Base-by-base conservation (phyloP, 1,284 basidiomycete genomes). In the Coniophora puteana region DNA sequence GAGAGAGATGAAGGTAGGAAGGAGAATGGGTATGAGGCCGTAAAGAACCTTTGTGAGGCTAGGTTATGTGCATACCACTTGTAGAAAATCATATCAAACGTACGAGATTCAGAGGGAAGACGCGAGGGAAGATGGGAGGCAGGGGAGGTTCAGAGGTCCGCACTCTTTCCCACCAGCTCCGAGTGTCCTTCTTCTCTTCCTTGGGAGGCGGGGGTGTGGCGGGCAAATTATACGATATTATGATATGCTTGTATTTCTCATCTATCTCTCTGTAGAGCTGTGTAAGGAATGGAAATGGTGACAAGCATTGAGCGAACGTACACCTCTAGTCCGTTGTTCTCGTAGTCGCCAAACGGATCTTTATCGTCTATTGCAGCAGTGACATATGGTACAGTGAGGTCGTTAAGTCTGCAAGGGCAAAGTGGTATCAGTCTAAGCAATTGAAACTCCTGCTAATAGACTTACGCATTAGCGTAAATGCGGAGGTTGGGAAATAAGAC, bases 381-480 rank as follows among this genome's bases (percentile, higher is more conserved):
- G 7, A 85, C 67, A 52, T 88, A 94, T 2, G 90, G 89, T 1
- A 94, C 92, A 2, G 91, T 91, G 7, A 69, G 45, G 54, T 93
- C 90, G 51, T 88, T 81, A 26, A 90, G 65, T 2, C 78, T 77
- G 45, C 7, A 31, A 7, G 29, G n/a, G 26, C 10, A 27, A 10
- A 27, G n/a, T n/a, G 5, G 13, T 4, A 13, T 26, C 23, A 46
- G 27, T 12, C 31, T 60, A 22, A 64, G 18, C 3, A 17, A 23
- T 26, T 12, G 18, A 30, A 13, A 23, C 16, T 21, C 29, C 25
- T 13, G 33, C 24, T 43, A 34, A 23, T 38, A 28, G 16, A 18
- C 78, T 51, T 50, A 84, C 80, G 83, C 78, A 63, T 94, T 95
- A 8, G 90, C 93, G 52, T 92, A 96, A 45, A 97, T 77, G 43